Evolutionary conservation across 768 basidiomycete species (phyloP), one percentile per base, ranked within the genome.

Genomic region (Candolleomyces eurysporus): DNA sequence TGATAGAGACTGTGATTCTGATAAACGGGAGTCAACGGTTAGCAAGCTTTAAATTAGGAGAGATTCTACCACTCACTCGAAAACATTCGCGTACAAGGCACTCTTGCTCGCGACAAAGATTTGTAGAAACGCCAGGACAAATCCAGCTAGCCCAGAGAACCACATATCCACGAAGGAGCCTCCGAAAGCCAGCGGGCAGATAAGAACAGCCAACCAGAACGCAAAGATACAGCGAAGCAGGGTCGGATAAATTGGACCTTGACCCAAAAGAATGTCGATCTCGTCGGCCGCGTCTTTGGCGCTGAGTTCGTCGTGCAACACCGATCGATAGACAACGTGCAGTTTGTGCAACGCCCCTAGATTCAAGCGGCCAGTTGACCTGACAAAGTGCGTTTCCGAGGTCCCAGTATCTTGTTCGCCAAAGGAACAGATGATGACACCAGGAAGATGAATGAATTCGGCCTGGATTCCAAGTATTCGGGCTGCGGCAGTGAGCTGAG

Each of bases 251-350:
- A 89, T 74, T 10, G 90, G 85, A 26, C 84, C 80, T 5, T 84
- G 80, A 19, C 79, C 76, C 54, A 96, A 72, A n/a, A 96, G 73
- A 1, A 75, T 75, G 16, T 87, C 80, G 17, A 96, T 79, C 51
- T 84, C 80, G 32, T 79, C 79, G 7, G 85, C 84, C 1, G 91
- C 96, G 58, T 84, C 80, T 62, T 86, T 87, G 4, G 93, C 96
- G 58, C 90, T 90, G 69, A 94, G 86, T 75, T 93, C 91, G 69
- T 97, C 95, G 73, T 97, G 95, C 7, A 97, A 87, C 60, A 98
- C 95, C 19, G 81, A 73, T 59, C 93, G 89, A 74, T 97, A 98
- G 62, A 96, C 80, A 46, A 85, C 71, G 71, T 97, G 94, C 2
- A 95, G 90, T 36, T 87, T 84, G 67, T 96, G 92, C 14, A 98